Evolutionary conservation across 306 rosid genomes (phyloP).

Genomic region (Clitoria ternatea): DNA sequence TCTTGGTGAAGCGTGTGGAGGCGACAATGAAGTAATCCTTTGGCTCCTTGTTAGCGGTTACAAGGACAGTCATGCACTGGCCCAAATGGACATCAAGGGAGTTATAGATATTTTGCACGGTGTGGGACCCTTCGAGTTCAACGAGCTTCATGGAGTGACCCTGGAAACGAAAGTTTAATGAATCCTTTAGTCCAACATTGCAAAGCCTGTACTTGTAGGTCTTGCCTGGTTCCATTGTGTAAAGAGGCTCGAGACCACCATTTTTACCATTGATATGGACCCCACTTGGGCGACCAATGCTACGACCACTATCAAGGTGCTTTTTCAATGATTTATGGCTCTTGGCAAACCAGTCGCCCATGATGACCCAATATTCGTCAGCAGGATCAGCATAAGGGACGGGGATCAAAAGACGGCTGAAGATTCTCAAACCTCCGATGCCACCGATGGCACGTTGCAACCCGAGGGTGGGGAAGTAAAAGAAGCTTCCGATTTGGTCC

Average conservation of each 20-base stretch:
- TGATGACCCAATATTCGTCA: slow-evolving; percentile 65
- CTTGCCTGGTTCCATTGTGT: slow-evolving; percentile 73
- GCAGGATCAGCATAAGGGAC: slow-evolving; percentile 80
- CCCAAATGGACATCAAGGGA: slow-evolving; percentile 80
- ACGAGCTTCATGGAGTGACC: slow-evolving; percentile 65
- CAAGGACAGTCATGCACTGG: slow-evolving; percentile 62
- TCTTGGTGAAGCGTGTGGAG: slow-evolving; percentile 66
- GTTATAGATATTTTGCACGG: slow-evolving; percentile 56
- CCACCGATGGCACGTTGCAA: slow-evolving; percentile 64
- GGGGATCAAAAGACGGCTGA: slow-evolving; percentile 65
- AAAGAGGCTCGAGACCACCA: slow-evolving; percentile 34
- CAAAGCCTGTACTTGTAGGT: slow-evolving; percentile 71
- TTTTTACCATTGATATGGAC: slow-evolving; percentile 65
- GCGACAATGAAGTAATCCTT: slow-evolving; percentile 64
- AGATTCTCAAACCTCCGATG: slow-evolving; percentile 59
- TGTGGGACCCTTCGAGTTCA: slow-evolving; percentile 85
- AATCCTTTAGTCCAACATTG: slow-evolving; percentile 59
- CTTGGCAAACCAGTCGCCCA: slow-evolving; percentile 73
- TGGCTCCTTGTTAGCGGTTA: slow-evolving; percentile 61
- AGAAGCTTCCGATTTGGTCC: slow-evolving; percentile 81
- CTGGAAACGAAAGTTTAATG: slow-evolving; percentile 79
- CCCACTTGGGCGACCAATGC: slow-evolving; percentile 60
- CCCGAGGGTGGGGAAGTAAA: slow-evolving; percentile 56
- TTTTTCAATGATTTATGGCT: slow-evolving; percentile 45
- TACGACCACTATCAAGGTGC: slow-evolving; percentile 50